phyloP scores from a whole-genome alignment of 768 basidiomycete species.

The Jaapia argillacea region DNA sequence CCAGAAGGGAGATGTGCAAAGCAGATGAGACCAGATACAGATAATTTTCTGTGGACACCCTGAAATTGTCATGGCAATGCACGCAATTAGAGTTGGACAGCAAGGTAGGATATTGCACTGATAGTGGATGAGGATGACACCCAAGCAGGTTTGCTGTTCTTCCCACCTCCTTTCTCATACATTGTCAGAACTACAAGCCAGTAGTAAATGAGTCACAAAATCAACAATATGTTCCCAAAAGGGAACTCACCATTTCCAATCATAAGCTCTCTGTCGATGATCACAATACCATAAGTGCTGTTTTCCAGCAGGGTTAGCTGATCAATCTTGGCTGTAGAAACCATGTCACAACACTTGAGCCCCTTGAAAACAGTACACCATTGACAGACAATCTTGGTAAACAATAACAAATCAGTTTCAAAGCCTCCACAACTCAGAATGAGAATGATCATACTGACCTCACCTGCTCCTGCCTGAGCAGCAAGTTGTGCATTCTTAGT shows the following conservation, averaged over 20 bases:
- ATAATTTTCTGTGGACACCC: no score
- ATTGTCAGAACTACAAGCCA: neutral
- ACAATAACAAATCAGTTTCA: neutral
- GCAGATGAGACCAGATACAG: no score
- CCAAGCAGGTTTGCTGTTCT: neutral
- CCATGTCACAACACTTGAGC: neutral
- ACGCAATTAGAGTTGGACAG: slow-evolving; percentile 1
- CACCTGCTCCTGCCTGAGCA: neutral
- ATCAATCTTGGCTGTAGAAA: neutral
- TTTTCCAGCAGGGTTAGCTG: neutral
- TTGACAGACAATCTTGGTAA: neutral
- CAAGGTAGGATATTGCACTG: neutral
- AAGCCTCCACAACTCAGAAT: neutral
- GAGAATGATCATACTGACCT: neutral
- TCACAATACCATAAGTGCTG: neutral
- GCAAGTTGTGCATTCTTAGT: neutral
- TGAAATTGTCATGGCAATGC: no score
- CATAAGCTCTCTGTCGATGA: neutral
- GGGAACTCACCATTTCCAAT: neutral
- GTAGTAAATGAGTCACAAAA: neutral
- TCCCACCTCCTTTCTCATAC: neutral
- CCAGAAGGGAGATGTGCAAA: no score
- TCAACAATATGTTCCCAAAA: neutral
- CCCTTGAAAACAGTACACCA: neutral
- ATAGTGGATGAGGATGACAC: neutral